Evolutionary conservation across 2,329 filamentous ascomycete species (phyloP).

Genomic region (Parasarocladium wereldwijsianum): DNA sequence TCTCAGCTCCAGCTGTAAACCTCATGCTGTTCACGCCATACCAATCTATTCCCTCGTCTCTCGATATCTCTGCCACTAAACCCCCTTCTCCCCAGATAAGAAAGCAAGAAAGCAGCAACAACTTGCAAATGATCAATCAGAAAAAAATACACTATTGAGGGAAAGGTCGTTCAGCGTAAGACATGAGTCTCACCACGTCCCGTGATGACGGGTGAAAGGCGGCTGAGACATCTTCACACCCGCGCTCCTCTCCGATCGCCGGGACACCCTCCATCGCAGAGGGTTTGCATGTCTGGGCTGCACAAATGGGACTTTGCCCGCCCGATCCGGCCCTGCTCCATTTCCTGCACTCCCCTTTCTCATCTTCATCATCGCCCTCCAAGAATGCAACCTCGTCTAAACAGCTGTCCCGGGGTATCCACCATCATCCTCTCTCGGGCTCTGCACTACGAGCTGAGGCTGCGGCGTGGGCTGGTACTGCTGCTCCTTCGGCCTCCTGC

Average conservation of each 20-base stretch:
- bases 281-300: not conserved
- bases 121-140: no score
- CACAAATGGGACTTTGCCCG: no score
- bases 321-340: no score
- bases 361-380: not conserved
- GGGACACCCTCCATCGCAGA: not conserved
- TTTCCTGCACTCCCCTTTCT: no score
- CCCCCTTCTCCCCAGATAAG: not conserved
- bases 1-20: not conserved
- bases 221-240: not conserved
- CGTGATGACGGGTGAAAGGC: no score
- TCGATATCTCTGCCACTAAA: not conserved
- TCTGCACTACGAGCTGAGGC: no score
- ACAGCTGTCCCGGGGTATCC: conserved; percentile 22
- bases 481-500: conserved; percentile 28
- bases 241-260: not conserved
- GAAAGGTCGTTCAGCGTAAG: no score
- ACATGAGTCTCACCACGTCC: no score
- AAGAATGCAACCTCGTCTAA: conserved; percentile 14
- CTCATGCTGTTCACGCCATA: not conserved
- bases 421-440: conserved; percentile 3
- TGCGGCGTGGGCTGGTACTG: conserved; percentile 12
- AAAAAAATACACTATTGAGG: no score
- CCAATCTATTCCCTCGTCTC: not conserved
- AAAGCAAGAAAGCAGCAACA: not conserved